These are phyloP conservation scores for Wickerhamomyces kurtzmanii DNA, from an alignment of 805 yeast genomes.

Conservation along the genomic window DNA sequence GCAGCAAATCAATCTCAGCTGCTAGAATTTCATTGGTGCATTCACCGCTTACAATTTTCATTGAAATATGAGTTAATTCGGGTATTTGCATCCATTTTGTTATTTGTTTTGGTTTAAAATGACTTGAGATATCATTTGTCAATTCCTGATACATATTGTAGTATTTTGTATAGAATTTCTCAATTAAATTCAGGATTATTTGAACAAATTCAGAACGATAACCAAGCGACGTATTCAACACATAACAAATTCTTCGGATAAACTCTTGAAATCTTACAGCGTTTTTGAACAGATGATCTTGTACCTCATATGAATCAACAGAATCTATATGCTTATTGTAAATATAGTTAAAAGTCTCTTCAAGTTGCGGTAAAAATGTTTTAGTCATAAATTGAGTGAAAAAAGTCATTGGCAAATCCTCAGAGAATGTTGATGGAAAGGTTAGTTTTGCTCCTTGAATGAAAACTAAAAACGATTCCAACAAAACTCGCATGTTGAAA, in stretches of 20 bases:
- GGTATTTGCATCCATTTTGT: conserved; percentile 26
- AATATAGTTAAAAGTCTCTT: conserved; percentile 39
- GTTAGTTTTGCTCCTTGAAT: conserved; percentile 45
- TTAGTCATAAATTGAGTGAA: conserved; percentile 55
- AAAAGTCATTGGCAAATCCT: conserved; percentile 30
- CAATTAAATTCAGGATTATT: conserved; percentile 24
- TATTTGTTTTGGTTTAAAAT: conserved; percentile 15
- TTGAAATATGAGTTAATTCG: conserved; percentile 20
- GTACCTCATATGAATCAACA: conserved; percentile 24
- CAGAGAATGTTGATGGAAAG: conserved; percentile 19
- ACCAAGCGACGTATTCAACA: conserved; percentile 22
- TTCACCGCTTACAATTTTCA: conserved; percentile 17
- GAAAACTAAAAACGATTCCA: conserved; percentile 66
- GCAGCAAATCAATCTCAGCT: conserved; percentile 19
- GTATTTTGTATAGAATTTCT: conserved; percentile 25
- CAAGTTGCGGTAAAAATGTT: conserved; percentile 56
- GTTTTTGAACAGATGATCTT: conserved; percentile 18
- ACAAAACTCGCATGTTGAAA: conserved; percentile 69
- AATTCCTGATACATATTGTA: conserved; percentile 19
- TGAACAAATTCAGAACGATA: conserved; percentile 47
- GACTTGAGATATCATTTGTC: conserved; percentile 11
- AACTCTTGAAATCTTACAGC: conserved; percentile 17
- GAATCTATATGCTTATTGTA: conserved; percentile 38
- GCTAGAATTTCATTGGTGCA: conserved; percentile 9
- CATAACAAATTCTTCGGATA: conserved; percentile 17